Evolutionary conservation across 73 alveolate species (phyloP).

Genomic region (Tetrahymena malaccensis): DNA sequence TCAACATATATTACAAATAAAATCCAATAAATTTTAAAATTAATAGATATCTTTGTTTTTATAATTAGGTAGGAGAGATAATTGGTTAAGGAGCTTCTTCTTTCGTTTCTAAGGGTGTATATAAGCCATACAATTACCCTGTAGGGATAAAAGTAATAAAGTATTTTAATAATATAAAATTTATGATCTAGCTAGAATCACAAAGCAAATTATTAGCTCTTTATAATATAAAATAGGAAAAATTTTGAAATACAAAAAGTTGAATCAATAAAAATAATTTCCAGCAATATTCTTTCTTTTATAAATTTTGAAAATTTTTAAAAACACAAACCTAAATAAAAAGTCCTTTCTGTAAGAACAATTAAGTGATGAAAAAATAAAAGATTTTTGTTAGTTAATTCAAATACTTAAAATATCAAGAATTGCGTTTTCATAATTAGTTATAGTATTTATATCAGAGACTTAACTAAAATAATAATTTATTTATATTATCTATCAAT

Average conservation of each 20-base stretch:
- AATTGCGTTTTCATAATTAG: no score
- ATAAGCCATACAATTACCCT: slow-evolving; percentile 31
- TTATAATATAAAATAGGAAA: neutral
- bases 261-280: neutral
- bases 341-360: neutral
- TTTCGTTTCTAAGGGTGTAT: slow-evolving; percentile 48
- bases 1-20: neutral
- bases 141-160: slow-evolving; percentile 44
- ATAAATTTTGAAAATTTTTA: no score
- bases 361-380: no score
- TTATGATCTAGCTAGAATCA: neutral
- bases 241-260: no score
- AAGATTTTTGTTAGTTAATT: no score
- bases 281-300: neutral
- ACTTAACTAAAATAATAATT: no score
- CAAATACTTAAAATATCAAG: no score
- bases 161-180: neutral
- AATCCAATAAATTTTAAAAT: neutral
- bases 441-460: no score
- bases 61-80: slow-evolving; percentile 8
- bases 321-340: no score
- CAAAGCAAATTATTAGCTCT: neutral
- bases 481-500: no score
- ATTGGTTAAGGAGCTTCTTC: slow-evolving; percentile 59
- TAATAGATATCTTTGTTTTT: neutral